These are phyloP conservation scores for Coemansia sp. DNA, from an alignment of 192 early-diverging fungal species.

Conservation along the genomic window DNA sequence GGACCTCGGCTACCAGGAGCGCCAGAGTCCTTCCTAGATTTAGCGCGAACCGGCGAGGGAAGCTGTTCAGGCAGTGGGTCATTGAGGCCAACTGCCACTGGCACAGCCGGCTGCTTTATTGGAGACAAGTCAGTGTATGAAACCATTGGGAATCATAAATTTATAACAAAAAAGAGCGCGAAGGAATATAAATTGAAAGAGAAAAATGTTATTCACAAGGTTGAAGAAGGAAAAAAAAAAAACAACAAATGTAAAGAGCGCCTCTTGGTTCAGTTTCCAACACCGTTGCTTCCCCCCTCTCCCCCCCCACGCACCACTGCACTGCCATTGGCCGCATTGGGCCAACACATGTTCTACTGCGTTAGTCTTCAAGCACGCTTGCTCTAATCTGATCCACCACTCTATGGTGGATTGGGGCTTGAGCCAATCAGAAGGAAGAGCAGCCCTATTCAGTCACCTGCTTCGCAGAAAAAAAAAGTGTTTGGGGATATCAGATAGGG, in stretches of 20 bases:
- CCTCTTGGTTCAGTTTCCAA: background rate
- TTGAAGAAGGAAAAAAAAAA: background rate
- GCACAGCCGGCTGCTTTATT: constrained; percentile 45
- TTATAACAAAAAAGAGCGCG: background rate
- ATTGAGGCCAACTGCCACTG: constrained; percentile 44
- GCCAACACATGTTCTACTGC: background rate
- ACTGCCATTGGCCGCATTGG: too few species aligned
- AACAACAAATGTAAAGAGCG: background rate
- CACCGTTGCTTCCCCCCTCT: background rate
- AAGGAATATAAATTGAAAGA: constrained; percentile 8
- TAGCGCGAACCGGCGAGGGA: constrained; percentile 3
- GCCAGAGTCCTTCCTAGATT: background rate
- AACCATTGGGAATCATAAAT: constrained; percentile 27
- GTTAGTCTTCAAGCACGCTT: background rate
- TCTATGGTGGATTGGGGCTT: background rate
- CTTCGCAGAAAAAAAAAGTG: background rate
- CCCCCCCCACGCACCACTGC: background rate
- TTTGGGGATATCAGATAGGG: background rate
- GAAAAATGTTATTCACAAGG: background rate
- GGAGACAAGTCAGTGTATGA: constrained; percentile 55
- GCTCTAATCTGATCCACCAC: background rate
- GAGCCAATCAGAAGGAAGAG: background rate
- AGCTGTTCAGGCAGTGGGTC: constrained; percentile 28
- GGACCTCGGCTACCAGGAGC: background rate
- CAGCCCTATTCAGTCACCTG: constrained; percentile 2